phyloP scores from a whole-genome alignment of 345 rosid genomes.

The Dipteronia dyeriana region DNA sequence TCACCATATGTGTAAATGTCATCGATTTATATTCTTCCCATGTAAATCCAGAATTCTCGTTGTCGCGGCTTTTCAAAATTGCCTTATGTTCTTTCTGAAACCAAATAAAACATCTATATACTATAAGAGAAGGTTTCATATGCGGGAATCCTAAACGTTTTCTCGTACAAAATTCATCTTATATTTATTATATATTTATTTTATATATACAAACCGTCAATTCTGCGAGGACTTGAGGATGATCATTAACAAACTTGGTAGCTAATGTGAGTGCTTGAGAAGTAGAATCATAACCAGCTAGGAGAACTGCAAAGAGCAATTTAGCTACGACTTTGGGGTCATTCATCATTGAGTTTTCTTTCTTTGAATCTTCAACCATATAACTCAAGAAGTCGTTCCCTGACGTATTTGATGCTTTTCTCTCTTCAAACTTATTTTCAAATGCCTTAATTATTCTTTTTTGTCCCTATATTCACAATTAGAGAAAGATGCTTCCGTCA shows the following conservation, averaged over 20 bases:
- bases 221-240: slow-evolving; percentile 28
- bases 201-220: slow-evolving; percentile 5
- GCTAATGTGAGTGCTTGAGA: slow-evolving; percentile 8
- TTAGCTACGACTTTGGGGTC: slow-evolving; percentile 19
- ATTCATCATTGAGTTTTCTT: slow-evolving; percentile 9
- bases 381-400: slow-evolving; percentile 26
- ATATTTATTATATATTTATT: too few species aligned
- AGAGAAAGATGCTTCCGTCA: background rate
- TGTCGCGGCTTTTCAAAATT: slow-evolving; percentile 21
- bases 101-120: background rate
- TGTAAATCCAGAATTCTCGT: slow-evolving; percentile 21
- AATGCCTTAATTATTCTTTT: slow-evolving; percentile 11
- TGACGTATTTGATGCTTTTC: slow-evolving; percentile 13
- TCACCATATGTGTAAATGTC: slow-evolving; percentile 48
- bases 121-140: too few species aligned
- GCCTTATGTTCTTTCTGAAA: slow-evolving; percentile 39
- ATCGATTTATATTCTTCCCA: slow-evolving; percentile 54
- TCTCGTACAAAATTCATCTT: too few species aligned
- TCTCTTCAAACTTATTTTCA: slow-evolving; percentile 9
- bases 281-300: slow-evolving; percentile 20
- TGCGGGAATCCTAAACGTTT: too few species aligned
- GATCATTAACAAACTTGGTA: slow-evolving; percentile 5
- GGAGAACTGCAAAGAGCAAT: slow-evolving; percentile 18
- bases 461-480: slow-evolving; percentile 13
- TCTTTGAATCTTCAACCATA: slow-evolving; percentile 20